Evolutionary conservation across 148 eudicot genomes (phyloP).

Genomic region (Cornus florida): DNA sequence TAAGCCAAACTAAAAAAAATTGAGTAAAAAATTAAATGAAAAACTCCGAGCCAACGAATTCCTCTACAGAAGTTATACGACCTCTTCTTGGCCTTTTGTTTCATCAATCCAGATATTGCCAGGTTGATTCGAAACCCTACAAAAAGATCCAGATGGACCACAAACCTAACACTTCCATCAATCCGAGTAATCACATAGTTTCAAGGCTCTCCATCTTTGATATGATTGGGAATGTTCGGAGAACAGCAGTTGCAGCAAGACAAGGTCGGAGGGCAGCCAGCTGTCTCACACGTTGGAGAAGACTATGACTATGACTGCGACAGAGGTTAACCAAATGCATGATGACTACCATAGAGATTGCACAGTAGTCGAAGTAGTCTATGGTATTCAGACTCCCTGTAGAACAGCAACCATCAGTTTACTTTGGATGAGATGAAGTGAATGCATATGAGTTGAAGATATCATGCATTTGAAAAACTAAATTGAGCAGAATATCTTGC

Average conservation of each 20-base stretch:
- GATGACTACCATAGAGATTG: constrained; percentile 16
- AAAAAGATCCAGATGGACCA: too few species aligned
- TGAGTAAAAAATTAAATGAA: too few species aligned
- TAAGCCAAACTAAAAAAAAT: too few species aligned
- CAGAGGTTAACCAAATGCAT: constrained; percentile 18
- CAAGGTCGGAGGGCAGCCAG: constrained; percentile 16
- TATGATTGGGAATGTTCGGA: not conserved
- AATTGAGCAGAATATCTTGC: not conserved
- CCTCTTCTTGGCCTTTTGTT: too few species aligned
- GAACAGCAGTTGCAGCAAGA: not conserved
- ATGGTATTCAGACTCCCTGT: constrained; percentile 23
- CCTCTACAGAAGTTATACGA: too few species aligned
- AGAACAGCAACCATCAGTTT: not conserved
- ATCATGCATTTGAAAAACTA: too few species aligned
- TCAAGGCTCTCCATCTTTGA: too few species aligned
- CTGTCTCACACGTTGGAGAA: constrained; percentile 15
- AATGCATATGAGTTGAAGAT: not conserved
- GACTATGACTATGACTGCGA: constrained; percentile 5
- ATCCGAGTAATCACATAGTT: too few species aligned
- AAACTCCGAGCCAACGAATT: too few species aligned
- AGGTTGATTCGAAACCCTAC: too few species aligned
- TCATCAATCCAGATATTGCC: too few species aligned
- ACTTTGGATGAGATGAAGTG: not conserved
- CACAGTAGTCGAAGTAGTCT: constrained; percentile 20
- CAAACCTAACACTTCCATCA: too few species aligned